Evolutionary conservation across 208 protist species (phyloP).

Genomic region (Wallacemonas sp.): DNA sequence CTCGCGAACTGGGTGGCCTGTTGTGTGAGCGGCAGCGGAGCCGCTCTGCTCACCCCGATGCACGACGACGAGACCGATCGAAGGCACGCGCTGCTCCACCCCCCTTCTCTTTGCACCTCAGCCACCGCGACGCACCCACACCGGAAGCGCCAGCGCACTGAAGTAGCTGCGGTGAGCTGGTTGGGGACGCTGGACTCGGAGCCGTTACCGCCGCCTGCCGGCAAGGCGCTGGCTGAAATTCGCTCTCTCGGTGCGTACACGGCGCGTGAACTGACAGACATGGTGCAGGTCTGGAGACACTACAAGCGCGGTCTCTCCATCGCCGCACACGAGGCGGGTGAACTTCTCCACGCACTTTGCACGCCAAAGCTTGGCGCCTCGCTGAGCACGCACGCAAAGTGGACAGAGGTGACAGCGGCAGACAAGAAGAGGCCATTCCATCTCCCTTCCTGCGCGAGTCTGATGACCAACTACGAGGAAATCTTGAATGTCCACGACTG

Average conservation of each 20-base stretch:
- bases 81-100: not conserved
- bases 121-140: not conserved
- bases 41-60: not conserved
- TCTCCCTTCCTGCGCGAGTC: constrained; percentile 18
- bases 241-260: not conserved
- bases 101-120: not conserved
- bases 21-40: not conserved
- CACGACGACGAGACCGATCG: not conserved
- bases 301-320: constrained; percentile 34
- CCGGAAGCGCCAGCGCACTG: not conserved
- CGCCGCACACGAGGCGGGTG: constrained; percentile 20
- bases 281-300: constrained; percentile 17
- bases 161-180: not conserved
- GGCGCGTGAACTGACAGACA: not conserved
- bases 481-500: constrained; percentile 58
- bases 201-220: not conserved
- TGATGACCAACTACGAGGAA: constrained; percentile 48
- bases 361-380: constrained; percentile 20
- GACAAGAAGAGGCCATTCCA: constrained; percentile 20
- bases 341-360: constrained; percentile 35
- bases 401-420: constrained; percentile 30
- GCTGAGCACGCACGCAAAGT: constrained; percentile 56
- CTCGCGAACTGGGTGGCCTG: constrained; percentile 20
- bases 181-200: constrained; percentile 1
- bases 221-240: constrained; percentile 8